Conservation (phyloP, 163 green algal species). For the Picocystis sp. region DNA sequence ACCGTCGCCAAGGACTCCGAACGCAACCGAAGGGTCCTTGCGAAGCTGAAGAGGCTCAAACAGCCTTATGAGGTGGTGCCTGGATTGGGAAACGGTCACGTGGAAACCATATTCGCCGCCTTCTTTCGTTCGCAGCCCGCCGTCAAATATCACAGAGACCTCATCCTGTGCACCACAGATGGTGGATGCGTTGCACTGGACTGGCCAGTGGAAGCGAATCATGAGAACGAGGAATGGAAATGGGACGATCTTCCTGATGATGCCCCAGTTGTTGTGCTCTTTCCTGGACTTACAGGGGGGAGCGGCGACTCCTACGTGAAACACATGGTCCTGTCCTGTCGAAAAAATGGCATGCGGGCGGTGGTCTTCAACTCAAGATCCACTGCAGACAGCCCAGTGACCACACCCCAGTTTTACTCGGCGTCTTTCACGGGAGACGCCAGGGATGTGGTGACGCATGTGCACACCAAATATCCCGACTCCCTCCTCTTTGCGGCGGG, state of each 20-base stretch:
- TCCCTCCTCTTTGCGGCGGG: conserved; percentile 62
- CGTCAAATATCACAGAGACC: conserved; percentile 39
- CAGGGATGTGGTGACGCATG: conserved; percentile 49
- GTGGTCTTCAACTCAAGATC: conserved; percentile 87
- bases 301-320: conserved; percentile 71
- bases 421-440: conserved; percentile 75
- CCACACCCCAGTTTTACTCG: conserved; percentile 83
- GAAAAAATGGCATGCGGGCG: conserved; percentile 38
- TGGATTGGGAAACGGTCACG: conserved; percentile 16
- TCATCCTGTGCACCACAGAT: conserved; percentile 39
- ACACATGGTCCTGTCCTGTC: conserved; percentile 35
- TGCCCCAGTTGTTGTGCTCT: conserved; percentile 70
- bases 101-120: conserved; percentile 68
- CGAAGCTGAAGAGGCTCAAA: too few species aligned
- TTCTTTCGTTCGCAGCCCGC: conserved; percentile 28
- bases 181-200: conserved; percentile 61
- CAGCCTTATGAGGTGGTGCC: conserved; percentile 6
- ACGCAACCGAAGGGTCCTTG: too few species aligned
- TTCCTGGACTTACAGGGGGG: conserved; percentile 81
- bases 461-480: conserved; percentile 36
- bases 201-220: conserved; percentile 15
- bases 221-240: neutral
- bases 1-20: too few species aligned
- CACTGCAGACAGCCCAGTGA: conserved; percentile 60
- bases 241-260: conserved; percentile 28